These are phyloP conservation scores for Tuber microsphaerosporum DNA, from an alignment of 495 filamentous ascomycete genomes.

Conservation along the genomic window DNA sequence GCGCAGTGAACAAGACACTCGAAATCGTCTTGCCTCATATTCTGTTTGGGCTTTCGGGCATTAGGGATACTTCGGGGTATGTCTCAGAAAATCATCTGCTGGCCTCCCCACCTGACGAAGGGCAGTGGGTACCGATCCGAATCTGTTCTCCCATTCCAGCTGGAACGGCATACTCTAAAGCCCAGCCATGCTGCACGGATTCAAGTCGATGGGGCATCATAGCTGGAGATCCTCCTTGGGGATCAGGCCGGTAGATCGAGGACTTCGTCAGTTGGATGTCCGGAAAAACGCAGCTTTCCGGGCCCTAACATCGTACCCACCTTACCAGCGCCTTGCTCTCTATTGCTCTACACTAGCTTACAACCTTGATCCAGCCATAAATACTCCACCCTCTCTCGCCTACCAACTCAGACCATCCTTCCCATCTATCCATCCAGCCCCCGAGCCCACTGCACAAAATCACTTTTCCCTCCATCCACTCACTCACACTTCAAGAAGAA, in stretches of 20 bases:
- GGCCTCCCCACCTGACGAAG: background rate
- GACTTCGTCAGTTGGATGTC: background rate
- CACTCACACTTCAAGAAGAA: background rate
- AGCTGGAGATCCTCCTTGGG: background rate
- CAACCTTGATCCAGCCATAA: background rate
- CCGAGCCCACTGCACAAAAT: background rate
- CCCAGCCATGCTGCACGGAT: background rate
- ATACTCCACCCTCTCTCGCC: background rate
- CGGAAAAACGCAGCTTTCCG: background rate
- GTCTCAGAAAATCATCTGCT: background rate
- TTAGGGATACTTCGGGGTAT: background rate
- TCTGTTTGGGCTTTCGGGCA: background rate
- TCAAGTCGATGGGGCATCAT: background rate
- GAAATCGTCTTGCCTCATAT: background rate
- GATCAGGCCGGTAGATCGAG: background rate
- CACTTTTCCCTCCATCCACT: background rate
- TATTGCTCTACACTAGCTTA: background rate
- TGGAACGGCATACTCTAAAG: background rate
- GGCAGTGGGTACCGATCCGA: background rate
- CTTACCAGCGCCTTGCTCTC: background rate
- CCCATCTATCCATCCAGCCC: background rate
- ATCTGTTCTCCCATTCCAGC: background rate
- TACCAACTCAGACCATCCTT: background rate
- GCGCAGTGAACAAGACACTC: too few species aligned
- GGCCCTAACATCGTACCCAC: background rate